Conservation (phyloP, 139 green algal genomes). For the Chlorella sp. region DNA sequence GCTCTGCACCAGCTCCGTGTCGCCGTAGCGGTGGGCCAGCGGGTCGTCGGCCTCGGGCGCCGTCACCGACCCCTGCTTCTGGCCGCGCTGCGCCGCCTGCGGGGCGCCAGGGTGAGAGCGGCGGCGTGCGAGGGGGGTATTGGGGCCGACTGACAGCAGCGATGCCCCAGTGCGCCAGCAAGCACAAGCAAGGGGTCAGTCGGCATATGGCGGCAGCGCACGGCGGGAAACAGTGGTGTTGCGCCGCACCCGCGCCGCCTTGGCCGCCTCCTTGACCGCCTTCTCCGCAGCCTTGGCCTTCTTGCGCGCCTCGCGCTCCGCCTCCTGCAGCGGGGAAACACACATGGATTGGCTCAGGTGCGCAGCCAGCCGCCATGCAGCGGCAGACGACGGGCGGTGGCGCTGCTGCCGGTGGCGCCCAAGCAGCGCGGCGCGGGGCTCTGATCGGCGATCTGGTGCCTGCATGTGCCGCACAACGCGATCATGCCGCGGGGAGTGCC, state of each 20-base stretch:
- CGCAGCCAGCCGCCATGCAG: neutral
- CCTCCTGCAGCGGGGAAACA: constrained; percentile 1
- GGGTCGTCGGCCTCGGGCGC: constrained; percentile 86
- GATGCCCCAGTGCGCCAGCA: neutral
- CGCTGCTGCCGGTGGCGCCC: too few species aligned
- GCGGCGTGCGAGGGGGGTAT: too few species aligned
- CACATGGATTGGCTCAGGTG: too few species aligned
- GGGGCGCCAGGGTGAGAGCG: neutral
- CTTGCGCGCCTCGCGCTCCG: constrained; percentile 55
- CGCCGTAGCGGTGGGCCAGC: constrained; percentile 89
- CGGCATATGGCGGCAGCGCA: neutral
- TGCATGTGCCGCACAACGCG: too few species aligned
- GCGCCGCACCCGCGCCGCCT: constrained; percentile 59
- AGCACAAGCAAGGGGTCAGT: too few species aligned
- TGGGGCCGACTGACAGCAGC: neutral
- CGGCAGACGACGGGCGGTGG: neutral
- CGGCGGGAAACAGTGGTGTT: too few species aligned
- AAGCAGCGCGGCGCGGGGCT: too few species aligned
- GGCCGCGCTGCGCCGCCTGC: constrained; percentile 65
- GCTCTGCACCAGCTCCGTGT: constrained; percentile 87
- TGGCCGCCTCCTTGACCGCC: constrained; percentile 66
- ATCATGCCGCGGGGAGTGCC: too few species aligned
- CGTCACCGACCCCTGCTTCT: constrained; percentile 68
- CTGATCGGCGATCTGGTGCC: too few species aligned
- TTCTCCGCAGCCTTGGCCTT: constrained; percentile 70